Conservation (phyloP, 148 eudicot genomes). For the Amaranthus cruentus region DNA sequence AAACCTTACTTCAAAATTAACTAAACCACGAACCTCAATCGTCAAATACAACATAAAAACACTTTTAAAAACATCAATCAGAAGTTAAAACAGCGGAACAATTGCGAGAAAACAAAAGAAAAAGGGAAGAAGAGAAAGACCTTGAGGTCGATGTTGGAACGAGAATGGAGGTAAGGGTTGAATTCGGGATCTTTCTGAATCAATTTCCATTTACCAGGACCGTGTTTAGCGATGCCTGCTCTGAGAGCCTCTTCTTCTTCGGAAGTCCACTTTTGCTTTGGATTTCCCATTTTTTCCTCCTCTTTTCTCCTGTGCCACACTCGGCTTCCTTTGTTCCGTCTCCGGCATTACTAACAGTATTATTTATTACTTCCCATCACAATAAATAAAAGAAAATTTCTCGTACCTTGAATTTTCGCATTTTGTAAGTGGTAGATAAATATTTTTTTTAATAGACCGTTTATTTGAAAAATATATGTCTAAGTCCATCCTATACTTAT, state of each 20-base stretch:
- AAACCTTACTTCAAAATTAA: not conserved
- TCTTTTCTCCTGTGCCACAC: not conserved
- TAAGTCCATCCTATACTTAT: too few relatives aligned
- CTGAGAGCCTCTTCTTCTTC: conserved; percentile 87
- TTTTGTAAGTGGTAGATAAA: too few relatives aligned
- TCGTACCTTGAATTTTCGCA: too few relatives aligned
- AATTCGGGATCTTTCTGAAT: conserved; percentile 82
- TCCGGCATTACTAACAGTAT: too few relatives aligned
- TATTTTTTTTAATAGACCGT: too few relatives aligned
- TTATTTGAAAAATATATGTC: too few relatives aligned
- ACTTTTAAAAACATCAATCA: not conserved
- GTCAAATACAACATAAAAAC: not conserved
- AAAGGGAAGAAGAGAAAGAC: conserved; percentile 23
- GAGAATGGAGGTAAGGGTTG: conserved; percentile 51
- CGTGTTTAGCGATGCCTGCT: conserved; percentile 78
- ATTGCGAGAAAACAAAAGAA: not conserved
- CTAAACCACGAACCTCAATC: not conserved
- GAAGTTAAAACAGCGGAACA: not conserved
- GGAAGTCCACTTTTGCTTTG: conserved; percentile 94
- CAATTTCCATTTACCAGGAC: conserved; percentile 84
- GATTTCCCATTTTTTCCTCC: conserved; percentile 60
- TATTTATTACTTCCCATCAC: too few relatives aligned
- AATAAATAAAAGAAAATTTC: too few relatives aligned
- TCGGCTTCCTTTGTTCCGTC: too few relatives aligned
- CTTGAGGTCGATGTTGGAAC: conserved; percentile 95